These are phyloP conservation scores for Starmerella stellata DNA, from an alignment of 805 yeast genomes.

Conservation along the genomic window DNA sequence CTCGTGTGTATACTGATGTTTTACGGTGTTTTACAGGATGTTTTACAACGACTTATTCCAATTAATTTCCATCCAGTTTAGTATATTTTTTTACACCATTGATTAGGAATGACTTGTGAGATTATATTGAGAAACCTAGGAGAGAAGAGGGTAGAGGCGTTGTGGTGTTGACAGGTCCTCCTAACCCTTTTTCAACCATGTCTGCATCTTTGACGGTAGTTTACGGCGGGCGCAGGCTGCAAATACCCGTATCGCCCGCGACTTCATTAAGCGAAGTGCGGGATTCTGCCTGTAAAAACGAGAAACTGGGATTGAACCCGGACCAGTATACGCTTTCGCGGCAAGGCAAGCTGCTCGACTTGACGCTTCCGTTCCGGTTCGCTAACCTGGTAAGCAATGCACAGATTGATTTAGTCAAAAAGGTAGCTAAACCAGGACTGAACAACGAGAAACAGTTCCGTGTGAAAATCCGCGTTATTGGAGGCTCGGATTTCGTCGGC, in stretches of 20 bases:
- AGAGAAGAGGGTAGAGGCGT: too few species aligned
- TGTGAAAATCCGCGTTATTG: conserved; percentile 12
- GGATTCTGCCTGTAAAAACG: conserved; percentile 11
- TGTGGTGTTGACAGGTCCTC: too few species aligned
- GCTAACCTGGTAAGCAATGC: conserved; percentile 16
- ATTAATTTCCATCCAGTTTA: too few species aligned
- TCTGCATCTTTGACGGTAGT: conserved; percentile 6
- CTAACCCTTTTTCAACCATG: too few species aligned
- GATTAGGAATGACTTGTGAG: too few species aligned
- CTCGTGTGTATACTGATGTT: too few species aligned
- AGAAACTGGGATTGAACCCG: conserved; percentile 4
- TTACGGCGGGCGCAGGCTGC: conserved; percentile 7
- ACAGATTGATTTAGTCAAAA: conserved; percentile 7
- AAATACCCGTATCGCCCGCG: conserved; percentile 13
- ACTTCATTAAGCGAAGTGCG: conserved; percentile 12
- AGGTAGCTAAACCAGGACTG: not conserved
- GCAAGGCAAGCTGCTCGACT: conserved; percentile 14
- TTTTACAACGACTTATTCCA: too few species aligned
- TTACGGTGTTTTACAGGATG: too few species aligned
- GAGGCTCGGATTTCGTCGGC: conserved; percentile 11
- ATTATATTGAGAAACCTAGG: too few species aligned
- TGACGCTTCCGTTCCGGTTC: conserved; percentile 14
- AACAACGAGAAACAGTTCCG: conserved; percentile 2
- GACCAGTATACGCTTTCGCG: conserved; percentile 9
- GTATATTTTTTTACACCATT: too few species aligned